Evolutionary conservation across 257 asterid species (phyloP).

Genomic region (Ligustrum vulgare): DNA sequence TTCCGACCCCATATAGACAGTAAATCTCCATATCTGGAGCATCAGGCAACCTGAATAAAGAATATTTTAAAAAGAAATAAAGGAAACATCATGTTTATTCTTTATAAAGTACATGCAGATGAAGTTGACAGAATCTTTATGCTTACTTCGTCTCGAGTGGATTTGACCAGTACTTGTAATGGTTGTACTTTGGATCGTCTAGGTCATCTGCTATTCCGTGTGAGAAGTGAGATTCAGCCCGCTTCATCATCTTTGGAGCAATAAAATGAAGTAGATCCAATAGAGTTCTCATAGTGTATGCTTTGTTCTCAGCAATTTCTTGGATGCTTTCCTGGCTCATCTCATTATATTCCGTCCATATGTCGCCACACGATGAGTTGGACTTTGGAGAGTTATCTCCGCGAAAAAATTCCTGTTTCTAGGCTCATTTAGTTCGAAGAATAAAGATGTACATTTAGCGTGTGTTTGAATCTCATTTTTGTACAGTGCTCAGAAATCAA

Average conservation of each 20-base stretch:
- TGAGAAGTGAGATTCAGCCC: conserved; percentile 84
- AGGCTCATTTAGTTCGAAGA: conserved; percentile 7
- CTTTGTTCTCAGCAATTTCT: conserved; percentile 49
- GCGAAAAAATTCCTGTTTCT: conserved; percentile 32
- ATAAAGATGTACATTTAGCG: not conserved
- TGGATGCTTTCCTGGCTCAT: conserved; percentile 51
- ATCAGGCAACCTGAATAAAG: conserved; percentile 61
- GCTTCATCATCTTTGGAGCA: conserved; percentile 86
- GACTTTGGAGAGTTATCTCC: conserved; percentile 24
- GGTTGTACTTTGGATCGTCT: conserved; percentile 70
- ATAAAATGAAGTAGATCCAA: conserved; percentile 65
- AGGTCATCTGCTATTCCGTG: conserved; percentile 84
- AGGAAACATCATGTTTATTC: not conserved
- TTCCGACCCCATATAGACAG: conserved; percentile 78
- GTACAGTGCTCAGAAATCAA: no score
- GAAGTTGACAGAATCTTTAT: not conserved
- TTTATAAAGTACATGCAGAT: not conserved
- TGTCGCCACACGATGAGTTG: conserved; percentile 52
- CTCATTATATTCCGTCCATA: conserved; percentile 79
- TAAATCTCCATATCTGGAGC: conserved; percentile 87
- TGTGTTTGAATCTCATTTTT: no score
- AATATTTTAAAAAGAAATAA: not conserved
- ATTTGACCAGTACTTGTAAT: conserved; percentile 91
- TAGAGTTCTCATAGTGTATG: conserved; percentile 57
- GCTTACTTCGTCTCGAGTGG: conserved; percentile 89